Evolutionary conservation across 257 asterid genomes (phyloP), one percentile per base, ranked within the genome.

Genomic region (Rehmannia glutinosa): DNA sequence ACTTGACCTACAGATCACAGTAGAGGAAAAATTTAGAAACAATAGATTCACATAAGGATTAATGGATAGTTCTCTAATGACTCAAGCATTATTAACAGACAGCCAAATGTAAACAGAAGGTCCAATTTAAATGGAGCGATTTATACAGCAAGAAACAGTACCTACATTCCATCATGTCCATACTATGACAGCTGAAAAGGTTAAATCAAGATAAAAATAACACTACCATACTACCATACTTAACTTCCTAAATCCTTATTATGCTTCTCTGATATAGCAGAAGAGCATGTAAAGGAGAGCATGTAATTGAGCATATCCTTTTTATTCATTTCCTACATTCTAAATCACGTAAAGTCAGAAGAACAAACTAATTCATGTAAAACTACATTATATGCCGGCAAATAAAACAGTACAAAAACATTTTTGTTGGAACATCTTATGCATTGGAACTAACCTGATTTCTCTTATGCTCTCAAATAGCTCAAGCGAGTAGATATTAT

Each of bases 401-500:
- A 62, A 24, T 20, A 17, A 28, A 21, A 62, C n/a, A 21, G 38
- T 24, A 60, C 51, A 56, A 7, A 33, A 30, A 32, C 53, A 60
- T 64, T 5, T n/a, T 33, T 9, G 35, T 38, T 65, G 27, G 15
- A 41, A 67, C 10, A 38, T 33, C 33, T 25, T 6, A 42, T 17
- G 41, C 8, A 46, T 30, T 12, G 55, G 39, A 60, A 47, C 82
- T 52, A 61, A 94, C 99, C 95, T 84, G 91, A 91, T 86, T 24
- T 73, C 79, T 72, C 97, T 78, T 42, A 91, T 62, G 66, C 80
- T 84, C 87, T 88, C 93, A 68, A 94, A 89, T 61, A 91, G 83
- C 75, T 94, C 97, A 4, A 91, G 87, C 2, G 94, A 75, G 79
- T 88, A 87, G 64, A 84, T 72, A 73, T 85, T 89, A 77, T 88